phyloP scores from a whole-genome alignment of 169 alveolate species.

The Eimeria sp. region DNA sequence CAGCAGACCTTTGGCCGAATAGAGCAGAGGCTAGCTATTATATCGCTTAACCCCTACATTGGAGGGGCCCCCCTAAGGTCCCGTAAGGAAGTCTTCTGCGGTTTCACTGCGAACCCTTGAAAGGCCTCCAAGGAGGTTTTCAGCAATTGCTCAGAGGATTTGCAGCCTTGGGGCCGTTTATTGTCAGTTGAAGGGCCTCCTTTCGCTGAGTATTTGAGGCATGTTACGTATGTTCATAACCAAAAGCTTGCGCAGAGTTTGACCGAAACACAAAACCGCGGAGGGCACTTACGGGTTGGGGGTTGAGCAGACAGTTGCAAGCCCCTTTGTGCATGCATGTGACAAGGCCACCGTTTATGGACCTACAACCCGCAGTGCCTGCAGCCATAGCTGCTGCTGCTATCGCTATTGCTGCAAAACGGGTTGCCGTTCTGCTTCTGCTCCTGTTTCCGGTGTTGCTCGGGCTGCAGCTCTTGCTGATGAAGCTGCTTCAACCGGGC shows the following conservation, averaged over 20 bases:
- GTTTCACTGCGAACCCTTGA: background rate
- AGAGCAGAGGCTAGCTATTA: constrained; percentile 31
- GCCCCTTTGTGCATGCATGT: background rate
- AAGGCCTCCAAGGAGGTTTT: background rate
- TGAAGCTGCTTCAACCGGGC: background rate
- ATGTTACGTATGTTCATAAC: background rate
- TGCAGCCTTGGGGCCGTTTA: background rate
- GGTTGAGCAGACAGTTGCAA: background rate
- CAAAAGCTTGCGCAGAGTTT: background rate
- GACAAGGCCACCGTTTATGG: background rate
- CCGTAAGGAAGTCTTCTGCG: constrained; percentile 32
- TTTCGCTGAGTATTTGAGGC: background rate
- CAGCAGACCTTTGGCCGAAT: constrained; percentile 28
- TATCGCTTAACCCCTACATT: constrained; percentile 23
- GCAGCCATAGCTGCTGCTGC: constrained; percentile 1
- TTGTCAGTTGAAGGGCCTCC: background rate
- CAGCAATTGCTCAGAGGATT: background rate
- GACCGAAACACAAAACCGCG: background rate
- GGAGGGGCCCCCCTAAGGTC: constrained; percentile 49
- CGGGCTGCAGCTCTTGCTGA: background rate
- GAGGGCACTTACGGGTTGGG: background rate
- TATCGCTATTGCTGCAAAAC: background rate
- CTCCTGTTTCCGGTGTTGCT: background rate
- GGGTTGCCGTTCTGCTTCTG: background rate
- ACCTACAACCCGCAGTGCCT: background rate